phyloP scores from a whole-genome alignment of 1,284 basidiomycete genomes.

The Serendipita sp. region DNA sequence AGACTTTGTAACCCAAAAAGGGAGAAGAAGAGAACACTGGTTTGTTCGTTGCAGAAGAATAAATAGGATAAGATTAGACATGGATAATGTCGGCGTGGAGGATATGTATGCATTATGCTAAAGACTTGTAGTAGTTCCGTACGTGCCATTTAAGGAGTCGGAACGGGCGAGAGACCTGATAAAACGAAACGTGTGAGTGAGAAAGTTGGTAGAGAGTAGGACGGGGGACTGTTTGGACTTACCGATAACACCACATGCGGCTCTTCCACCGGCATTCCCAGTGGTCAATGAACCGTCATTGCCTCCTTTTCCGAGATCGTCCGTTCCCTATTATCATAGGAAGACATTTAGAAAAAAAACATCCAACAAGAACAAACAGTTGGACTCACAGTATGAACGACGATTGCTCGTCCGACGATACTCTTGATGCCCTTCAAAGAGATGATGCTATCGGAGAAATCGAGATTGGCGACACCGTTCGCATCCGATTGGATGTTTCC shows the following conservation, averaged over 20 bases:
- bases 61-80: too few species aligned
- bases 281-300: constrained; percentile 56
- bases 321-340: constrained; percentile 35
- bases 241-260: constrained; percentile 67
- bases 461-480: constrained; percentile 42
- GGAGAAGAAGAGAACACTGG: too few species aligned
- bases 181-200: too few species aligned
- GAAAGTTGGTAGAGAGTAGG: neutral
- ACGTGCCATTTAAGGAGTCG: too few species aligned
- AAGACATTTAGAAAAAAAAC: neutral
- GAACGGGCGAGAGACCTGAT: too few species aligned
- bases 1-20: too few species aligned
- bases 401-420: constrained; percentile 38
- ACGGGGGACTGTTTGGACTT: constrained; percentile 12
- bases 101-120: too few species aligned
- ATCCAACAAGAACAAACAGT: neutral
- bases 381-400: constrained; percentile 44
- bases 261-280: constrained; percentile 57
- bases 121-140: too few species aligned
- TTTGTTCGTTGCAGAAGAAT: too few species aligned
- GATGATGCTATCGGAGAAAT: constrained; percentile 45
- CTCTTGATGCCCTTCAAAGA: constrained; percentile 56
- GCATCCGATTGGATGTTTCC: constrained; percentile 57
- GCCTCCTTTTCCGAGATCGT: constrained; percentile 59
- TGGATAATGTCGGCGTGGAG: too few species aligned